These are phyloP conservation scores for Phytopythium mirpurense DNA, from an alignment of 352 stramenopile species.

Conservation along the genomic window DNA sequence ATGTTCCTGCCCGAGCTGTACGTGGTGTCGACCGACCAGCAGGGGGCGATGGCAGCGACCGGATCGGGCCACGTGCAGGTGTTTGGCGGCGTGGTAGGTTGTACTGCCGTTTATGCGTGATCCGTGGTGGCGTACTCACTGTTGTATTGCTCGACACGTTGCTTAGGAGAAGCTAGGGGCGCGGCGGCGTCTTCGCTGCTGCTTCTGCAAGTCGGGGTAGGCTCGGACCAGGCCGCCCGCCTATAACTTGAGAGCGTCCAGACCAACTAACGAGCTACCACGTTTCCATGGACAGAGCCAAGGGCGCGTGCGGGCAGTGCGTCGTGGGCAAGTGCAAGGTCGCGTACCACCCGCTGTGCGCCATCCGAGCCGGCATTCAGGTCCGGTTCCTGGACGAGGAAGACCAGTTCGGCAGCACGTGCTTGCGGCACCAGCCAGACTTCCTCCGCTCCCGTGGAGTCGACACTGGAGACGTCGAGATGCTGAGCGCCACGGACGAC, in stretches of 20 bases:
- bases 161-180: conserved; percentile 50
- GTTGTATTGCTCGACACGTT: too few species aligned
- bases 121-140: too few species aligned
- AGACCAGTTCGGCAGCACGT: conserved; percentile 60
- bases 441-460: conserved; percentile 24
- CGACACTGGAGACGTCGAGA: conserved; percentile 10
- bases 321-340: conserved; percentile 57
- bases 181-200: conserved; percentile 59
- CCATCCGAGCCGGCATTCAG: conserved; percentile 49
- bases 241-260: too few species aligned
- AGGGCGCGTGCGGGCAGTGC: conserved; percentile 70
- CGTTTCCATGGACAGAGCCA: too few species aligned
- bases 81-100: conserved; percentile 42
- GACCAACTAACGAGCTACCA: too few species aligned
- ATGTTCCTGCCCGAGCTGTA: conserved; percentile 80
- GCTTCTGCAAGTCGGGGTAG: conserved; percentile 65
- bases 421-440: conserved; percentile 46
- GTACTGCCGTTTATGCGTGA: too few species aligned
- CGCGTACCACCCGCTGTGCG: conserved; percentile 72
- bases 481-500: conserved; percentile 6
- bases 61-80: conserved; percentile 22
- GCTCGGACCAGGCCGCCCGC: too few species aligned
- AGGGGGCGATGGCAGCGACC: not conserved
- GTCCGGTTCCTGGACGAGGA: conserved; percentile 54
- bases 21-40: conserved; percentile 16